Percentiles rank a stretch among this genome's conserved stretches.
These are phyloP conservation scores for Neurospora cerealis DNA, from an alignment of 495 filamentous ascomycete species.

Conservation along the genomic window DNA sequence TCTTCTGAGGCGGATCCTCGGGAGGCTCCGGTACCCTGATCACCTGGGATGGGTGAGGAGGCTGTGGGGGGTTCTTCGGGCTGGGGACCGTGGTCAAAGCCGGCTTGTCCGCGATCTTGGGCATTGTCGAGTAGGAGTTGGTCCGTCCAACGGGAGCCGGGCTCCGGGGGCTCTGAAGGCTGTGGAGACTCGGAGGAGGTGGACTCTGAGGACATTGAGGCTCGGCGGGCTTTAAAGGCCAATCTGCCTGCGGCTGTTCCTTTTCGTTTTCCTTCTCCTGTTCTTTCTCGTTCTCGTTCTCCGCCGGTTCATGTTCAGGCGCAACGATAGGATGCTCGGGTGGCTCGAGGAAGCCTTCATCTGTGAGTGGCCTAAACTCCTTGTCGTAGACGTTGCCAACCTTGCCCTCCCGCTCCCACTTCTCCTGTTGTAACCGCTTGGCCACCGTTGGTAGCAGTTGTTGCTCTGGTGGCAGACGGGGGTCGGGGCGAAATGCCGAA, in stretches of 20 bases:
- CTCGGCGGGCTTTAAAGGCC: slow-evolving; percentile 32
- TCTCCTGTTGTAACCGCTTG: slow-evolving; percentile 82
- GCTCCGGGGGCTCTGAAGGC: slow-evolving; percentile 10
- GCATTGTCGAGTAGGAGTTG: slow-evolving; percentile 48
- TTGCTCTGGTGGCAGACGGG: slow-evolving; percentile 85
- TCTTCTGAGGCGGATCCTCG: slow-evolving; percentile 27
- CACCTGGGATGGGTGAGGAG: slow-evolving; percentile 9
- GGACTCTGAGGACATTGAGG: slow-evolving; percentile 15
- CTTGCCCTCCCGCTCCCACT: slow-evolving; percentile 86
- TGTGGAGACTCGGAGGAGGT: not conserved
- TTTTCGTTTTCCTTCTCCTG: slow-evolving; percentile 27
- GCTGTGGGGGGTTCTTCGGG: slow-evolving; percentile 21
- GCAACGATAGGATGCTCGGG: slow-evolving; percentile 22
- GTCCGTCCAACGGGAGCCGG: slow-evolving; percentile 33
- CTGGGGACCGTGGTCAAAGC: slow-evolving; percentile 28
- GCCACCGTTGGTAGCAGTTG: slow-evolving; percentile 93
- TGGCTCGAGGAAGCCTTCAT: slow-evolving; percentile 38
- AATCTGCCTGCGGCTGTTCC: slow-evolving; percentile 30
- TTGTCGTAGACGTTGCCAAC: slow-evolving; percentile 72
- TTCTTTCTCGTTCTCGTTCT: slow-evolving; percentile 14
- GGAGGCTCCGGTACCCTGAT: slow-evolving; percentile 26
- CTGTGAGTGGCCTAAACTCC: slow-evolving; percentile 68
- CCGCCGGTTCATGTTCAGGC: slow-evolving; percentile 4
- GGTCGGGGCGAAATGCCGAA: slow-evolving; percentile 91
- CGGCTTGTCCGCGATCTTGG: slow-evolving; percentile 39